A percentile compares a stretch with the other conserved stretches of the same genome.
phyloP scores from a whole-genome alignment of 345 rosid species.

The Trapa bicornis region DNA sequence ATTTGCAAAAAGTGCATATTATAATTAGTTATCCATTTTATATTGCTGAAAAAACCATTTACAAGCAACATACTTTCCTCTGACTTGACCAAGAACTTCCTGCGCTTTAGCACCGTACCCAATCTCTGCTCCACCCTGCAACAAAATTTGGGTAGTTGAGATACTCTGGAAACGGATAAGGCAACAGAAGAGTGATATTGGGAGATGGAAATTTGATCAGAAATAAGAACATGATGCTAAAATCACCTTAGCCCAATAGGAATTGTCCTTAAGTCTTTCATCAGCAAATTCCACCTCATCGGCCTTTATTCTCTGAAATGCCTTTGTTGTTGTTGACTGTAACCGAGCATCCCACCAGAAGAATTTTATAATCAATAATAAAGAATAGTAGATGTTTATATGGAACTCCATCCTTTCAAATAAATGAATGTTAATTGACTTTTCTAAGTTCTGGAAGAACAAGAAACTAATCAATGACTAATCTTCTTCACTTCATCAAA shows the following conservation, averaged over 20 bases:
- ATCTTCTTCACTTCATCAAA: not conserved
- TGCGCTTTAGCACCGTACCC: constrained; percentile 98
- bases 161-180: not conserved
- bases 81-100: constrained; percentile 86
- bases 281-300: constrained; percentile 61
- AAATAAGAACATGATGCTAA: not conserved
- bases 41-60: not conserved
- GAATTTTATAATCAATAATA: not conserved
- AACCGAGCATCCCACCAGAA: not conserved
- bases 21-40: not conserved
- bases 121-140: constrained; percentile 63
- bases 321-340: constrained; percentile 51
- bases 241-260: constrained; percentile 85
- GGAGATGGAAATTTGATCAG: not conserved
- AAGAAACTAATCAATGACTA: not conserved
- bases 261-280: constrained; percentile 75
- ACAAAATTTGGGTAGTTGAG: not conserved
- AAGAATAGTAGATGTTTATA: not conserved
- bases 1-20: not conserved
- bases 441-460: not conserved
- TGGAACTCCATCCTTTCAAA: not conserved
- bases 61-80: constrained; percentile 54
- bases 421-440: not conserved
- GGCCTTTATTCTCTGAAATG: constrained; percentile 71
- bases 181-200: not conserved